Evolutionary conservation across 805 yeast species (phyloP), one percentile per base, ranked within the genome.

Genomic region (Saccharomyces eubayanus): DNA sequence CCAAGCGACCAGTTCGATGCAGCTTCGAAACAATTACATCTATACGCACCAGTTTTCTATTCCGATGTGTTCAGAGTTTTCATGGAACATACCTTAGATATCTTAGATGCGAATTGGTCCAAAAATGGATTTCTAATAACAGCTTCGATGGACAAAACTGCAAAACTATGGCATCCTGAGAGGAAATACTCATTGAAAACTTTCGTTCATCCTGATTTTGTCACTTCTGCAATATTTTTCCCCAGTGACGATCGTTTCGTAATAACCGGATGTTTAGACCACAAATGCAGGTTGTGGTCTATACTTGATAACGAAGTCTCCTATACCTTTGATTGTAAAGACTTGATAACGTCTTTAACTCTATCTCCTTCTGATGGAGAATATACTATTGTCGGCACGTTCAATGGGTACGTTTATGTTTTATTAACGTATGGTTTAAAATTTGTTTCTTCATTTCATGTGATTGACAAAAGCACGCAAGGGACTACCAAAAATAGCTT

Each of bases 201-300:
- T 0, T 90, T 87, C 62, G 66, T 69, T 11, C 91, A 89, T 64
- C 78, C 82, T n/a, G 96, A 89, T 66, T 85, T 89, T 67, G 96
- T 89, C 2, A 86, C 96, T 0, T 74, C 84, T 9, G 87, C 87
- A 2, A 78, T 77, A 50, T 91, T 91, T 67, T 96, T 88, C 63
- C 95, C 94, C 0, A 72, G 73, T 1, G 97, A 91, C 69, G 97
- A 91, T 65, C 70, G 97, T 27, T 91, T 91, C 65, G 89, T 91
- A 66, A 66, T 86, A 2, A 83, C 90, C 58, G 92, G 96, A 5
- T 85, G 92, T 51, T 72, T 90, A 57, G 96, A 89, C 62, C 84
- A 85, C 55, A 74, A 79, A 24, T 76, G 88, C 16, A 72, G 95
- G 53, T 67, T 91, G n/a, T 89, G 96, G 95, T 85, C 92, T 0